Evolutionary conservation across 139 green algal species (phyloP).

Genomic region (Edaphochlamys debaryana): DNA sequence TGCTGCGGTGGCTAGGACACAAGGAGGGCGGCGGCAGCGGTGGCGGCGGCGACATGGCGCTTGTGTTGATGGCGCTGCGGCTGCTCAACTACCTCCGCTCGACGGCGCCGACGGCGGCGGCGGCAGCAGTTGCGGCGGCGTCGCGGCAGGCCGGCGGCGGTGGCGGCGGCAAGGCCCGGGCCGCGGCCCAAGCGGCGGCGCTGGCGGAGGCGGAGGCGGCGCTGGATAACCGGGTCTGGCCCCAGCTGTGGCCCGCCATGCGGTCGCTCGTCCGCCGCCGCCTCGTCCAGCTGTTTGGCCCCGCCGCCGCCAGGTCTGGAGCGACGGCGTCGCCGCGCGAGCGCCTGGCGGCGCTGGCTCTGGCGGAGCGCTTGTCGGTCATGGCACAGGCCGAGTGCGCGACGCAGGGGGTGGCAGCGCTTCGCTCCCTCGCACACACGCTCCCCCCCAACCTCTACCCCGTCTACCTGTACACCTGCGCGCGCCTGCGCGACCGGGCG

Average conservation of each 20-base stretch:
- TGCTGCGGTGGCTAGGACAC: constrained; percentile 7
- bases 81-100: not conserved
- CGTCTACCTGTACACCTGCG: not conserved
- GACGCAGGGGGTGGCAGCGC: not conserved
- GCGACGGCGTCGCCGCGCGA: not conserved
- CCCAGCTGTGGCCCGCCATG: constrained; percentile 16
- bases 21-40: not conserved
- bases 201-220: not conserved
- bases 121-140: not conserved
- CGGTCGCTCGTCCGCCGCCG: not conserved
- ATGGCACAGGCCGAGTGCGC: not conserved
- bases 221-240: not conserved
- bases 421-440: not conserved
- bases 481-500: not conserved
- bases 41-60: not conserved
- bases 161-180: too few relatives aligned
- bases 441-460: constrained; percentile 13
- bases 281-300: not conserved
- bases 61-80: not conserved
- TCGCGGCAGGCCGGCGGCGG: too few relatives aligned
- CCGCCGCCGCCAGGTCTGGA: not conserved
- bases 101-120: not conserved
- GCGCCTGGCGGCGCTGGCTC: constrained; percentile 16
- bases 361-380: not conserved
- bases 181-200: not conserved